phyloP scores from a whole-genome alignment of 148 eudicot species.

The Tetragonia tetragonoides region DNA sequence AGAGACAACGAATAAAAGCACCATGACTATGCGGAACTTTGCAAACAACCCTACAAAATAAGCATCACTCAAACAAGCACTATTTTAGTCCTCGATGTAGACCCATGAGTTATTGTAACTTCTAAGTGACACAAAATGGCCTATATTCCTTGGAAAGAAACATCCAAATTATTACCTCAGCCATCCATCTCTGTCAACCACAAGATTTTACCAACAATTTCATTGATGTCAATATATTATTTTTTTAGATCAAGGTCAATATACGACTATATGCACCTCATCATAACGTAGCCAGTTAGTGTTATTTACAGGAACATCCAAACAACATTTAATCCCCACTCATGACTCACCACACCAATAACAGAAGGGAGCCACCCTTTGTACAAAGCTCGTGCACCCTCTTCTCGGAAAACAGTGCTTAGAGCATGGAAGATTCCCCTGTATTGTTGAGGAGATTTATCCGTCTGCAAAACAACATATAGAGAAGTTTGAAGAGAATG shows the following conservation, averaged over 20 bases:
- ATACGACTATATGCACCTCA: not conserved
- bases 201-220: too few relatives aligned
- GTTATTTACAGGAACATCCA: not conserved
- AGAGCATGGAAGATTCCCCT: conserved; percentile 86
- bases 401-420: conserved; percentile 64
- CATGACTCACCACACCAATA: conserved; percentile 83
- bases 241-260: not conserved
- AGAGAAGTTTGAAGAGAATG: not conserved
- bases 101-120: too few relatives aligned
- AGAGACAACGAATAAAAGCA: not conserved
- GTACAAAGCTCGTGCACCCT: conserved; percentile 80
- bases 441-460: conserved; percentile 71
- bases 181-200: too few relatives aligned
- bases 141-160: too few relatives aligned
- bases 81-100: not conserved
- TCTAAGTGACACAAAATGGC: not conserved
- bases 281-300: not conserved
- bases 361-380: conserved; percentile 98
- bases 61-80: not conserved
- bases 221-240: not conserved
- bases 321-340: not conserved
- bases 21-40: not conserved
- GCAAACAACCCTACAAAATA: not conserved
- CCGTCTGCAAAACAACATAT: conserved; percentile 52
- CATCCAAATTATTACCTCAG: too few relatives aligned